Conservation (phyloP, 148 eudicot species). For the Cornus controversa region DNA sequence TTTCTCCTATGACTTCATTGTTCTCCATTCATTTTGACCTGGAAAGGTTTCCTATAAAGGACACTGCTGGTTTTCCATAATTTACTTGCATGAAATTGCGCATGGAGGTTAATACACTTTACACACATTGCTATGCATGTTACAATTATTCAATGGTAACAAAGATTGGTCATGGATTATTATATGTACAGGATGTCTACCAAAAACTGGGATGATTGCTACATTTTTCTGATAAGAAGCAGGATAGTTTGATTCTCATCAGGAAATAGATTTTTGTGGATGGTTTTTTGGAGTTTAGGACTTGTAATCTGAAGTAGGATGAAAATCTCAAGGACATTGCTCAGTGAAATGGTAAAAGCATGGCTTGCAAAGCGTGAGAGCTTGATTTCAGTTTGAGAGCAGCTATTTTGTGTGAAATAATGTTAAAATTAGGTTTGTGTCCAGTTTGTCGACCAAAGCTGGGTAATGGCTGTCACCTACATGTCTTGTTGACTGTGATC, state of each 20-base stretch:
- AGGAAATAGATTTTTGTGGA: too few species aligned
- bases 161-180: background rate
- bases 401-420: background rate
- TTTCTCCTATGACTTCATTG: background rate
- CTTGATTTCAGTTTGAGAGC: background rate
- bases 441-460: background rate
- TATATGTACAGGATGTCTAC: too few species aligned
- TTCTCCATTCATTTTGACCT: background rate
- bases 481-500: background rate
- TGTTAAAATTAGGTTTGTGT: background rate
- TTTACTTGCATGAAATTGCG: background rate
- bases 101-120: background rate
- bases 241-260: too few species aligned
- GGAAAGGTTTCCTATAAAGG: background rate
- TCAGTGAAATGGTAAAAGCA: too few species aligned
- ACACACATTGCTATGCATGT: too few species aligned
- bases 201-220: background rate
- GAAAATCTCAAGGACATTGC: too few species aligned
- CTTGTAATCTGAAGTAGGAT: too few species aligned
- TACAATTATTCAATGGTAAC: background rate
- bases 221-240: too few species aligned
- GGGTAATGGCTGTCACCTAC: background rate
- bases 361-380: too few species aligned
- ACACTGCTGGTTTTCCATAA: background rate
- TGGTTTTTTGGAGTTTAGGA: too few species aligned